Evolutionary conservation across 257 asterid genomes (phyloP), one percentile per base, ranked within the genome.

Genomic region (Echium plantagineum): DNA sequence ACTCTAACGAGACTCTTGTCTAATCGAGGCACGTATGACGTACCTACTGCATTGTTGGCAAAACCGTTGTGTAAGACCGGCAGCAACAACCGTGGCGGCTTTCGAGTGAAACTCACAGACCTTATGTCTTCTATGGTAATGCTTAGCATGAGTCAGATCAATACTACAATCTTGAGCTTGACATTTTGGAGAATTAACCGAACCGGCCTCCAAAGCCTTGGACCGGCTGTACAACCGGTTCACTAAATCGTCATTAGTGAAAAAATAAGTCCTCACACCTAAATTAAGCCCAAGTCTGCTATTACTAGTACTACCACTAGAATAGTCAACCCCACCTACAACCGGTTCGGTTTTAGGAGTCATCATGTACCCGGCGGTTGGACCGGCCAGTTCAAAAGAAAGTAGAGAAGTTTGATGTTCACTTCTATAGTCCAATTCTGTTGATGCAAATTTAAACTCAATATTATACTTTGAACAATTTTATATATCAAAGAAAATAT

Each of bases 1-100:
- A 24, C 26, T 24, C 7, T 28, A 28, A 28, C 3, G 32, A 28
- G 32, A 28, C 4, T 28, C 32, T 6, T 6, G 32, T 28, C 32
- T 28, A 28, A 28, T 4, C 32, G 32, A 28, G 7, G 5, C 0
- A 28, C 32, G 32, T 8, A 89, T 97, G 0, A 28, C 32, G 32
- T 8, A 89, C 98, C 99, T 89, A 96, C 99, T 93, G 59, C 99
- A 93, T 73, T 93, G 99, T 55, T 93, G 99, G 78, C 99, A 93
- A 83, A 93, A 93, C 0, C 99, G 90, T 82, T 89, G 99, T 57
- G 99, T 93, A 69, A 89, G 64, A 19, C 97, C 97, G 82, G 87
- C 89, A 58, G 91, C 89, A 65, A 84, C 75, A 70, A 84, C 97
- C 52, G 97, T 89, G 77, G 97, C 69, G 61, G 97, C 89, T 64